Evolutionary conservation across 106 monocot species (phyloP).

Genomic region (Narthecium ossifragum): DNA sequence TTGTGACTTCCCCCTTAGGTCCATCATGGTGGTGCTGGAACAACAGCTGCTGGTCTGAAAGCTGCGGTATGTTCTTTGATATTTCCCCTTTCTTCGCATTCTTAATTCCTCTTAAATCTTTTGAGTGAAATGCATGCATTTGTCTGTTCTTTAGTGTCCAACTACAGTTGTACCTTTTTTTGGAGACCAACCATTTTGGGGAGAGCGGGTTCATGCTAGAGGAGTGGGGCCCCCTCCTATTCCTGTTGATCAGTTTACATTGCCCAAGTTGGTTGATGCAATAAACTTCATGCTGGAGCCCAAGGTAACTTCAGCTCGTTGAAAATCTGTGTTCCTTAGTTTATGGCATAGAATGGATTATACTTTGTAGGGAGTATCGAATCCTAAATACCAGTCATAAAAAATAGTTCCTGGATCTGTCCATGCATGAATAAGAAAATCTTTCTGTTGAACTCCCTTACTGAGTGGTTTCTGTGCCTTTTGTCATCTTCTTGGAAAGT

Average conservation of each 20-base stretch:
- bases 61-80: slow-evolving; percentile 47
- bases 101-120: not conserved
- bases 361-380: too few species aligned
- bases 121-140: not conserved
- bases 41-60: slow-evolving; percentile 94
- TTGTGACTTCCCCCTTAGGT: too few species aligned
- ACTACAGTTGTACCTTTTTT: slow-evolving; percentile 94
- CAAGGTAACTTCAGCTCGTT: slow-evolving; percentile 26
- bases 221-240: slow-evolving; percentile 81
- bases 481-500: too few species aligned
- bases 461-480: too few species aligned
- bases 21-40: slow-evolving; percentile 98
- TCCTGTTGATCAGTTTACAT: slow-evolving; percentile 68
- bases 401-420: too few species aligned
- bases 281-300: slow-evolving; percentile 73
- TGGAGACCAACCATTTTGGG: slow-evolving; percentile 96
- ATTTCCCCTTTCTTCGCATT: not conserved
- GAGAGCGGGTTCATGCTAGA: slow-evolving; percentile 74
- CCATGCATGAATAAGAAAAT: too few species aligned
- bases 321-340: too few species aligned
- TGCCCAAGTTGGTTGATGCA: slow-evolving; percentile 55
- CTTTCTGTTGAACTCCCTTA: too few species aligned
- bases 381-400: too few species aligned
- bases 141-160: slow-evolving; percentile 55
- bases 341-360: too few species aligned